Base-by-base conservation (phyloP, 768 basidiomycete genomes). In the Boletus pseudopeckii region DNA sequence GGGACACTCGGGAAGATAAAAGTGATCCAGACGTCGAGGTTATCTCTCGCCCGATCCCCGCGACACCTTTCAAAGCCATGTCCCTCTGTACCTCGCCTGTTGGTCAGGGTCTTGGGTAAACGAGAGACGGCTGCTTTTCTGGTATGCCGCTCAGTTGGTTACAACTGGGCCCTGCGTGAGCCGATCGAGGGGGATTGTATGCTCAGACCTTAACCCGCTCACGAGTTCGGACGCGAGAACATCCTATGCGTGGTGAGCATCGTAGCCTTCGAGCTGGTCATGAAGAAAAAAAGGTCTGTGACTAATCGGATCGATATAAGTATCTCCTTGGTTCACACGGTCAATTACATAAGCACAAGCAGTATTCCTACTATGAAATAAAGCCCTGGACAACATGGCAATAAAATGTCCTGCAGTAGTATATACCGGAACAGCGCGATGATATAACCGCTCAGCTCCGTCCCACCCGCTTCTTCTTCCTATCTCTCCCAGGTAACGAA, bases 141-240 rank as follows among this genome's bases (percentile, higher is more conserved):
- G 84, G 83, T 88, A 80, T 79, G 82, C 70, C 77, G 78, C 77
- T 80, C 73, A 74, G 75, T 73, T 62, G 66, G 64, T 85, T 78
- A 78, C 70, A 72, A 72, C 78, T 72, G 74, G 82, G 70, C 79
- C 75, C 85, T 60, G 80, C 82, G 77, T 81, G 80, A 74, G 79
- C 72, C 82, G 62, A 78, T 81, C 80, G 52, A 76, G 77, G 78
- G 78, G 80, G 81, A 81, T 72, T 80, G 54, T 64, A 81, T 79
- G 71, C 84, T 87, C 86, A 85, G 85, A 87, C 85, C 84, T 88
- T 88, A 76, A 80, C 85, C 86, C 84, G 85, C 84, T 86, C 83
- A 82, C 77, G 70, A 85, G 58, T 52, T 55, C 56, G 63, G 65
- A 71, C 53, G 56, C 18, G 14, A 34, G 53, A 54, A 11, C 61